These are phyloP conservation scores for Candida insectalens DNA, from an alignment of 805 yeast species.

Conservation along the genomic window DNA sequence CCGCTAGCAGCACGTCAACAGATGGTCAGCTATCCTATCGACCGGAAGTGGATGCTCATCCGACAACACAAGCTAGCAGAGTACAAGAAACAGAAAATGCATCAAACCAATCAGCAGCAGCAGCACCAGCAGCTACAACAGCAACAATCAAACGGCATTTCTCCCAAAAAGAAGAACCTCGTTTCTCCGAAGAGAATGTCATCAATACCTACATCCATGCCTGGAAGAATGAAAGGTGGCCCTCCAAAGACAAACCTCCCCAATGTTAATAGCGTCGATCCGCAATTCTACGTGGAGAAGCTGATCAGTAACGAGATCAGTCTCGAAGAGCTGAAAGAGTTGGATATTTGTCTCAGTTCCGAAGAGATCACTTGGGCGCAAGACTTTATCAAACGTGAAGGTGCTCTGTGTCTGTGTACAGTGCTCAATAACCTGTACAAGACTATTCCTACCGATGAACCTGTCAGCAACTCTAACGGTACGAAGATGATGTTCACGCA, in stretches of 20 bases:
- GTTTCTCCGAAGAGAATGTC: background rate
- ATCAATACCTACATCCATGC: background rate
- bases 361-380: conserved; percentile 75
- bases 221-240: background rate
- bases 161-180: no score
- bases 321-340: conserved; percentile 61
- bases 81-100: conserved; percentile 35
- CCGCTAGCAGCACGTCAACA: conserved; percentile 66
- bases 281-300: conserved; percentile 49
- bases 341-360: conserved; percentile 88
- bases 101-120: conserved; percentile 7
- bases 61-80: conserved; percentile 81
- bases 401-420: conserved; percentile 78
- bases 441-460: conserved; percentile 19
- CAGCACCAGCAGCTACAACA: conserved; percentile 1
- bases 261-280: conserved; percentile 1
- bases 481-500: conserved; percentile 17
- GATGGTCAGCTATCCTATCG: conserved; percentile 62
- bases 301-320: conserved; percentile 64
- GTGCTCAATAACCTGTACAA: conserved; percentile 37
- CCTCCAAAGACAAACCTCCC: background rate
- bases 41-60: conserved; percentile 86
- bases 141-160: background rate
- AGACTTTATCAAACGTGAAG: conserved; percentile 73
- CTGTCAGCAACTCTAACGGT: background rate